These are phyloP conservation scores for Populus ilicifolia DNA, from an alignment of 345 rosid species.

Conservation along the genomic window DNA sequence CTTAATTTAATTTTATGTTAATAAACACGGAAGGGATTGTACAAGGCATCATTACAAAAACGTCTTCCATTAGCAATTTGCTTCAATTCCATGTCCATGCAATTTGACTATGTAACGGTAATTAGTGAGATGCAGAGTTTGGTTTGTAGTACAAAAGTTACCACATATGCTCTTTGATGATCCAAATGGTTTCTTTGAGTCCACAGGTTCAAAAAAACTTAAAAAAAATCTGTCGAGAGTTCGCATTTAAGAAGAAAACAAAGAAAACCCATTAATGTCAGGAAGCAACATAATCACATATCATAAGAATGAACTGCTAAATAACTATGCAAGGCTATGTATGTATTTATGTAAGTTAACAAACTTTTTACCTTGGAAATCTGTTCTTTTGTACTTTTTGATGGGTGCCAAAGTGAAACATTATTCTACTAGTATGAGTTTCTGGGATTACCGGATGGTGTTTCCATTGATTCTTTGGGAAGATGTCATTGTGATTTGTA, in stretches of 20 bases:
- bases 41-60: neutral
- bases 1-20: neutral
- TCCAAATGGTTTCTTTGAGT: neutral
- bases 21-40: neutral
- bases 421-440: neutral
- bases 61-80: neutral
- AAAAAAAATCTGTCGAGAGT: neutral
- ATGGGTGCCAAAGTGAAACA: neutral
- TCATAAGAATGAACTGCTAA: neutral
- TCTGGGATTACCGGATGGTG: neutral
- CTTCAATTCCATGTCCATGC: neutral
- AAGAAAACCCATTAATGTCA: neutral
- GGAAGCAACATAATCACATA: neutral
- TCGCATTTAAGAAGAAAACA: neutral
- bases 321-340: neutral
- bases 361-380: conserved; percentile 13
- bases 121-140: neutral
- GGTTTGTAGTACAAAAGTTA: neutral
- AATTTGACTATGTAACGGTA: neutral
- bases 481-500: neutral
- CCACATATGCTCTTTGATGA: neutral
- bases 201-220: neutral
- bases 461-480: neutral
- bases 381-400: conserved; percentile 5
- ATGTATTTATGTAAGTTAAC: neutral